Percentiles rank a stretch among this genome's conserved stretches.
Evolutionary conservation across 2,329 filamentous ascomycete genomes (phyloP).

Genomic region (Fusarium sp.): DNA sequence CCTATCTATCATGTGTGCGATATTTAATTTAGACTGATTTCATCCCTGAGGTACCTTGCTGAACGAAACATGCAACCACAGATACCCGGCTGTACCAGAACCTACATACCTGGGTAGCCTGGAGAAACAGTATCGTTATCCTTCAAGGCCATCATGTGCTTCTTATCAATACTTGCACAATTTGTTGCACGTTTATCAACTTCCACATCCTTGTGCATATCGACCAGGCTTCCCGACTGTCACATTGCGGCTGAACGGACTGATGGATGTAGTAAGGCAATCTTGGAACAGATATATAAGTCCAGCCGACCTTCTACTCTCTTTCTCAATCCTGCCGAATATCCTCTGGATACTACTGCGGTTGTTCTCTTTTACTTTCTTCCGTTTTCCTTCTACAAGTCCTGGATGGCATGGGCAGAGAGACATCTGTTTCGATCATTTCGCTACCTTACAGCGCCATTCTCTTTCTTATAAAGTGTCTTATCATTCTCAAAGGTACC

Average conservation of each 20-base stretch:
- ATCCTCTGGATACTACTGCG: neutral
- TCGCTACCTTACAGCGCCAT: neutral
- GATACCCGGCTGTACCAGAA: neutral
- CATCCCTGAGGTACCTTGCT: neutral
- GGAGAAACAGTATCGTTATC: no score
- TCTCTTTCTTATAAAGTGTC: neutral
- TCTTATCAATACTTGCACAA: neutral
- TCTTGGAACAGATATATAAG: neutral
- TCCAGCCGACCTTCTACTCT: neutral
- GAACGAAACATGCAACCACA: neutral
- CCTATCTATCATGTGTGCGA: neutral
- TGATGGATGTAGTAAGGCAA: constrained; percentile 3
- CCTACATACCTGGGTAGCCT: neutral
- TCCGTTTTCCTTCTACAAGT: neutral
- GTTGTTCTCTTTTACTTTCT: neutral
- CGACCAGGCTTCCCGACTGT: neutral
- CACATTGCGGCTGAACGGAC: neutral
- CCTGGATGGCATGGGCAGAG: neutral
- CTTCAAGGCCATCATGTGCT: neutral
- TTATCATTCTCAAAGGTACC: neutral
- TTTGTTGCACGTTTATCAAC: neutral
- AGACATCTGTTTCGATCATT: neutral
- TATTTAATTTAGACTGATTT: neutral
- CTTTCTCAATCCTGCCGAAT: neutral
- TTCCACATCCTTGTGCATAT: neutral